These are phyloP conservation scores for Pisolithus microcarpus DNA, from an alignment of 768 basidiomycete genomes.

Conservation along the genomic window DNA sequence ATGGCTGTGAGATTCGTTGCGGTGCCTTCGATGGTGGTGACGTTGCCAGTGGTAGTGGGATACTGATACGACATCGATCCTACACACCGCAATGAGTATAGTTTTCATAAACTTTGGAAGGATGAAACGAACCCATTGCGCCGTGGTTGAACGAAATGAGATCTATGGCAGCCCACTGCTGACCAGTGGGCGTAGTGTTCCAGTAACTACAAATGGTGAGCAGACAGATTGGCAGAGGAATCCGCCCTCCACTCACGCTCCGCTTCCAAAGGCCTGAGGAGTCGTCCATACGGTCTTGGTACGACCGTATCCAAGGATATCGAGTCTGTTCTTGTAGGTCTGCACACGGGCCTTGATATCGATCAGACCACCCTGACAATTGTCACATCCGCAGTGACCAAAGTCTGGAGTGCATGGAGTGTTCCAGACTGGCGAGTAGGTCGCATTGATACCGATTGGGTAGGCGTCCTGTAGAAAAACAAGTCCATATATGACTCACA, in stretches of 20 bases:
- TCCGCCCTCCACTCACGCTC: constrained; percentile 17
- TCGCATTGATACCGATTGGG: constrained; percentile 49
- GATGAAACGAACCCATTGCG: constrained; percentile 12
- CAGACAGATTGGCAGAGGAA: neutral
- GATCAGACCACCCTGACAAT: constrained; percentile 55
- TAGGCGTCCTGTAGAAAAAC: constrained; percentile 13
- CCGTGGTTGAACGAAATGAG: constrained; percentile 22
- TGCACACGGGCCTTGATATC: constrained; percentile 65
- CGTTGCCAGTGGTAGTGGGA: constrained; percentile 16
- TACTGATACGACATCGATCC: constrained; percentile 25
- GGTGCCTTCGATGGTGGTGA: constrained; percentile 19
- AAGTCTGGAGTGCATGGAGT: constrained; percentile 57
- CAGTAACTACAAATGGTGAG: constrained; percentile 17
- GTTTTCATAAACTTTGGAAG: neutral
- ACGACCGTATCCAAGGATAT: constrained; percentile 56
- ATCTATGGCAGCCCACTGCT: constrained; percentile 19
- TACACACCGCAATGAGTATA: constrained; percentile 2
- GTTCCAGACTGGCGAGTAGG: constrained; percentile 51
- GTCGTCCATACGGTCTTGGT: constrained; percentile 70
- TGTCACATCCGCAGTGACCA: constrained; percentile 70
- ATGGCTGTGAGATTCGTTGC: constrained; percentile 3
- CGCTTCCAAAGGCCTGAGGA: constrained; percentile 68
- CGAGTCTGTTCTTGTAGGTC: constrained; percentile 50
- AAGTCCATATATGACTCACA: neutral
- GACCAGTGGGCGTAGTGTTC: constrained; percentile 23